These are phyloP conservation scores for Cutaneotrichosporon daszewskae DNA, from an alignment of 1,284 basidiomycete species.

Conservation along the genomic window DNA sequence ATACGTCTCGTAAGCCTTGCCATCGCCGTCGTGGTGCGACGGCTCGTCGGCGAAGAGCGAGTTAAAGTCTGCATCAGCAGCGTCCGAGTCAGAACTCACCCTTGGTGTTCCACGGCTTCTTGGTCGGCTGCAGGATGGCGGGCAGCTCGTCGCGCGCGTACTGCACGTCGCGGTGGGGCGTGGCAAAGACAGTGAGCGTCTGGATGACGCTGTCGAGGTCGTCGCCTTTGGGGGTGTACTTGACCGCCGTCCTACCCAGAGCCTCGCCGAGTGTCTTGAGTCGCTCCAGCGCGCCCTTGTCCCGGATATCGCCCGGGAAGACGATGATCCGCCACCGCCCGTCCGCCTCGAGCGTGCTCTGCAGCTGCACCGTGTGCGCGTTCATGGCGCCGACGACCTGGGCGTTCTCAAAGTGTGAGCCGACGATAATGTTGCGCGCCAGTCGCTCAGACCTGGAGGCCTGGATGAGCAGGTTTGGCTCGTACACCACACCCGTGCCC, in stretches of 20 bases:
- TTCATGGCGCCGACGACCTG: conserved; percentile 60
- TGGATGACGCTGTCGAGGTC: conserved; percentile 22
- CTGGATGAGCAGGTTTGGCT: conserved; percentile 8
- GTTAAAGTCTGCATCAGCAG: conserved; percentile 18
- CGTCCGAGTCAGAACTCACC: no score
- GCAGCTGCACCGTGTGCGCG: conserved; percentile 59
- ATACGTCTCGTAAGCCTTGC: conserved; percentile 42
- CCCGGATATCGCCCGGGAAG: conserved; percentile 57
- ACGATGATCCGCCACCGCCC: conserved; percentile 66
- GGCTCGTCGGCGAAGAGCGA: conserved; percentile 35
- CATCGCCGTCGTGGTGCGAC: conserved; percentile 36
- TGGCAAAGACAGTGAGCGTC: conserved; percentile 18
- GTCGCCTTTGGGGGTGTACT: conserved; percentile 36
- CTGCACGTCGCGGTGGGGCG: conserved; percentile 17
- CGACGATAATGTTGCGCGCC: conserved; percentile 50
- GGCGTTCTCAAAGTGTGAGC: conserved; percentile 50
- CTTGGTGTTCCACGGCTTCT: conserved; percentile 13
- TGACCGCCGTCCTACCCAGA: conserved; percentile 34
- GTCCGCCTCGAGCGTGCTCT: conserved; percentile 63
- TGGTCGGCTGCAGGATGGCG: conserved; percentile 13
- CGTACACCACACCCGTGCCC: conserved; percentile 46
- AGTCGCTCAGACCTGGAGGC: conserved; percentile 1
- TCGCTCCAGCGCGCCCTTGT: conserved; percentile 47
- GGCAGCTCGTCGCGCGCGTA: conserved; percentile 8
- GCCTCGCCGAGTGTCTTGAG: conserved; percentile 49